Conservation (phyloP, 768 basidiomycete genomes). For the Suillus spraguei region DNA sequence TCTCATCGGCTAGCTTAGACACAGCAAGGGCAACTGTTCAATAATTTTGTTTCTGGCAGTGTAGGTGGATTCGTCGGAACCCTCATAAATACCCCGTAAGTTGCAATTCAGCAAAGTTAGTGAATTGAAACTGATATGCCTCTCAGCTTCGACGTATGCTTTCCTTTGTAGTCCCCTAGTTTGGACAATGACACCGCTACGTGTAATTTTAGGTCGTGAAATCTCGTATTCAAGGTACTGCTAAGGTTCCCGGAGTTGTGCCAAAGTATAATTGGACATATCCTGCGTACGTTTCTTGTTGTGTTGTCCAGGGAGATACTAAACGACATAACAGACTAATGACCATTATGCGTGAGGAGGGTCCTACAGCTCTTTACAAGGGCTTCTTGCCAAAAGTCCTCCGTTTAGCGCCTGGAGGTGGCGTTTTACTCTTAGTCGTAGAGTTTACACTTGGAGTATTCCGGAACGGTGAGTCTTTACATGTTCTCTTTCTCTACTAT, state of each 20-base stretch:
- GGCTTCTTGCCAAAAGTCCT: constrained; percentile 96
- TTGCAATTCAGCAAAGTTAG: constrained; percentile 7
- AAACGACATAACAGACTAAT: constrained; percentile 45
- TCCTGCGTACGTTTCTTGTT: constrained; percentile 57
- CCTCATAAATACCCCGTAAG: constrained; percentile 88
- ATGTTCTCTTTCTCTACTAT: constrained; percentile 7
- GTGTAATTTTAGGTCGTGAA: constrained; percentile 75
- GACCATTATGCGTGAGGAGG: constrained; percentile 87
- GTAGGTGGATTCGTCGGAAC: constrained; percentile 93
- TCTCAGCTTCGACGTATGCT: constrained; percentile 49
- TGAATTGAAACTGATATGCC: constrained; percentile 13
- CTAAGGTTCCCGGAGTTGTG: constrained; percentile 62
- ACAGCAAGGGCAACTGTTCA: constrained; percentile 69
- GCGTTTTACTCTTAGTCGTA: constrained; percentile 91
- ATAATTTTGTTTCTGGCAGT: constrained; percentile 91
- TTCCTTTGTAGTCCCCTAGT: background rate
- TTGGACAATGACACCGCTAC: background rate
- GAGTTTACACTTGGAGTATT: constrained; percentile 82
- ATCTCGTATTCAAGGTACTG: constrained; percentile 87
- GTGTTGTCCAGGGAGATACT: background rate
- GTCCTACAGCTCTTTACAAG: constrained; percentile 84
- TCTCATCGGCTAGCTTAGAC: constrained; percentile 42
- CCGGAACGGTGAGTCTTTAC: constrained; percentile 55
- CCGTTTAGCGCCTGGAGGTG: constrained; percentile 93
- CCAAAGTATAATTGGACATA: constrained; percentile 97